Conservation (phyloP, 148 eudicot genomes). For the Silene latifolia region DNA sequence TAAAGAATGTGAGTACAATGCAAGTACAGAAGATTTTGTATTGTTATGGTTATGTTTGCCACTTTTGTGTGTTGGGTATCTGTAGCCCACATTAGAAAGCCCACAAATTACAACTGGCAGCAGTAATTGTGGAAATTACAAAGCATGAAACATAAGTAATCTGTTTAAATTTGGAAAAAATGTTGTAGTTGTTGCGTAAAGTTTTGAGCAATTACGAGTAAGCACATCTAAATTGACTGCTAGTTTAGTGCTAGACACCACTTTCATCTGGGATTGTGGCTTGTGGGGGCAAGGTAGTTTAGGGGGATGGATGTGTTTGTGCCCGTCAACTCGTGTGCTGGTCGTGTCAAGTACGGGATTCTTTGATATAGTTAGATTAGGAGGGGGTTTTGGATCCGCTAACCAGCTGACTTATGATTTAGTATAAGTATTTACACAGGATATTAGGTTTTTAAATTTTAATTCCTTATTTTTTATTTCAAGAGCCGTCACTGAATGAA, state of each 20-base stretch:
- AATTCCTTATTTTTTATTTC: too few relatives aligned
- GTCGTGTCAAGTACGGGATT: too few relatives aligned
- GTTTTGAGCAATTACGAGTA: neutral
- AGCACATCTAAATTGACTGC: neutral
- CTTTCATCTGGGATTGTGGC: neutral
- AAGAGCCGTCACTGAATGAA: too few relatives aligned
- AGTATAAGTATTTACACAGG: too few relatives aligned
- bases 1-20: slow-evolving; percentile 7
- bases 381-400: too few relatives aligned
- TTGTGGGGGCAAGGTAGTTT: neutral
- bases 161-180: neutral
- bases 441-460: too few relatives aligned
- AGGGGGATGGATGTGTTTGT: too few relatives aligned
- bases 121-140: slow-evolving; percentile 6
- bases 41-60: slow-evolving; percentile 13
- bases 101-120: neutral
- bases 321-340: too few relatives aligned
- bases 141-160: neutral
- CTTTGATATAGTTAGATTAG: too few relatives aligned
- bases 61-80: slow-evolving; percentile 7
- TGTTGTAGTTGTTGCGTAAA: neutral
- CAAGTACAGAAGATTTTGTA: slow-evolving; percentile 13
- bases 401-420: too few relatives aligned
- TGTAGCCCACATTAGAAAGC: slow-evolving; percentile 21
- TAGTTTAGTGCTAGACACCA: neutral